Base-by-base conservation (phyloP, 2,329 filamentous ascomycete species). In the Colletotrichum eleusines region DNA sequence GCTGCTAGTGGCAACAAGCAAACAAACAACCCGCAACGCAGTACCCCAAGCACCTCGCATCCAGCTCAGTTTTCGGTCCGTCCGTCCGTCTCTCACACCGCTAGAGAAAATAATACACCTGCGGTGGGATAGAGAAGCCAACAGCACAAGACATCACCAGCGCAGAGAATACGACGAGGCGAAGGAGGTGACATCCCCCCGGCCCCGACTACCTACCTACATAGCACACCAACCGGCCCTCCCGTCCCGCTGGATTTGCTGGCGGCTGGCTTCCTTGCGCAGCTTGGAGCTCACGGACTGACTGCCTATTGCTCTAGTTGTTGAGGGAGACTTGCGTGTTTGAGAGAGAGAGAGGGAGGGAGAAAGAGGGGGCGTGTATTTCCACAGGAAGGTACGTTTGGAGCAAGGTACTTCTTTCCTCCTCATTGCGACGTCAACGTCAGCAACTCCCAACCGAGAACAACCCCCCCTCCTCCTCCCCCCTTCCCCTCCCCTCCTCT, bases 351-450 rank as follows among this genome's bases (percentile, higher is more conserved):
- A 7, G 58, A 57, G 50, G 59, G 59, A 38, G 64, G 64, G 33
- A 7, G 58, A 57, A 57, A 63, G 59, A 38, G 64, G 64, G 68
- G 48, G 48, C 14, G 68, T 71, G 44, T 53, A 40, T 28, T 28
- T 68, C 18, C 59, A 63, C 53, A 55, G 12, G 11, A 55, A 55
- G 53, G 53, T 55, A n/a, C 31, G 35, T 31, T 44, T 28, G 59
- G 44, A 62, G n/a, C 28, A 48, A 48, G 44, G 31, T 38, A 23
- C 60, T 44, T 63, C 60, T 44, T 51, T 66, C 66, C 38, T 61
- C 38, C 54, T 62, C 63, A 53, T 53, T 71, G 64, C 64, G 64
- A 71, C 68, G 64, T 68, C 68, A 71, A 68, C 58, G 64, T 71
- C 58, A 71, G 64, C 64, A 63, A 53, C 40, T 33, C 46, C 54